Percentiles rank a stretch among this genome's conserved stretches.
Conservation (phyloP, 495 filamentous ascomycete genomes). For the Hyaloscypha finlandica region DNA sequence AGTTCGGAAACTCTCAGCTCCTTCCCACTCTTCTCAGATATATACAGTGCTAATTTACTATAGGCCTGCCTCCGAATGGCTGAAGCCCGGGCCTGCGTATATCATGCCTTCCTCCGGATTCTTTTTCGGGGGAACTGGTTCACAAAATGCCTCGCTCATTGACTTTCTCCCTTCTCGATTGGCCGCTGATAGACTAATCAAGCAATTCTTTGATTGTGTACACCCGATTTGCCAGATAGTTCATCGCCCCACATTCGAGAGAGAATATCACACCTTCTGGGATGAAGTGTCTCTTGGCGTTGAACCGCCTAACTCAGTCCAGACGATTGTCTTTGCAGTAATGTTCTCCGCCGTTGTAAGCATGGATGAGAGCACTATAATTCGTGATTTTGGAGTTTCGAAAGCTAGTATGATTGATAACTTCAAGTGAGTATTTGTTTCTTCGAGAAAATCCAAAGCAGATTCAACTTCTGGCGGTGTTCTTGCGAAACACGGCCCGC, state of each 20-base stretch:
- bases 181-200: slow-evolving; percentile 56
- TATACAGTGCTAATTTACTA: background rate
- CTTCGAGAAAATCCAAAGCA: background rate
- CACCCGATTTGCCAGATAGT: slow-evolving; percentile 66
- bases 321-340: slow-evolving; percentile 66
- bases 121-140: slow-evolving; percentile 58
- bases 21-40: background rate
- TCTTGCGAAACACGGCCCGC: background rate
- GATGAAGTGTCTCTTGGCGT: slow-evolving; percentile 52
- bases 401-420: slow-evolving; percentile 50
- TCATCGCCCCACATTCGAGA: slow-evolving; percentile 65
- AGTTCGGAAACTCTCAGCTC: background rate
- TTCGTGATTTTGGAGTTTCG: slow-evolving; percentile 48
- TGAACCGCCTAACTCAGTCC: slow-evolving; percentile 62
- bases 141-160: slow-evolving; percentile 48
- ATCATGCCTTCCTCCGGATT: slow-evolving; percentile 65
- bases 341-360: slow-evolving; percentile 70
- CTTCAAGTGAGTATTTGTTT: slow-evolving; percentile 4
- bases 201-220: slow-evolving; percentile 65
- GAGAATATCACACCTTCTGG: slow-evolving; percentile 64
- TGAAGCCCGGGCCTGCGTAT: slow-evolving; percentile 54
- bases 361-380: slow-evolving; percentile 50
- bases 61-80: slow-evolving; percentile 28
- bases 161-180: slow-evolving; percentile 54
- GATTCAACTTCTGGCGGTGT: background rate